Evolutionary conservation across 495 filamentous ascomycete species (phyloP).

Genomic region (Daldinia caldariorum): DNA sequence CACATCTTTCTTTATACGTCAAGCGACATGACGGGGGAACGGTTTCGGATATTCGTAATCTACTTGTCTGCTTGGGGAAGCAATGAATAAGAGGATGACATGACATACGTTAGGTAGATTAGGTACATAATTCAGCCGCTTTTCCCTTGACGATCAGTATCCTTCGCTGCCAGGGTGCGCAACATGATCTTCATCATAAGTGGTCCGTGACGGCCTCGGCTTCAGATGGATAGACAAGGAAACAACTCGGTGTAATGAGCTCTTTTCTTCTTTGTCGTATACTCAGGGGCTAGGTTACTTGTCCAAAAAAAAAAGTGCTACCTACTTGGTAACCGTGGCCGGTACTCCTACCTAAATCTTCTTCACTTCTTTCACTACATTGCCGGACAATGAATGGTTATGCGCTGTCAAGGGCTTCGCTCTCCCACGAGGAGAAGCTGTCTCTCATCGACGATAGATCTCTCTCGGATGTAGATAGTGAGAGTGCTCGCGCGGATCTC

Average conservation of each 20-base stretch:
- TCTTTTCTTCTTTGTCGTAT: slow-evolving; percentile 18
- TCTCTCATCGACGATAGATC: slow-evolving; percentile 47
- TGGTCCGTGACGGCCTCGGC: slow-evolving; percentile 34
- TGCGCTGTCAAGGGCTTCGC: slow-evolving; percentile 38
- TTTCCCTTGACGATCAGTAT: slow-evolving; percentile 41
- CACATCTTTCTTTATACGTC: slow-evolving; percentile 18
- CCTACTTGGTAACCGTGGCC: slow-evolving; percentile 25
- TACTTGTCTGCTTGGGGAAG: slow-evolving; percentile 11
- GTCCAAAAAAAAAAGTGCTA: slow-evolving; percentile 24
- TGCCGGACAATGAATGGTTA: slow-evolving; percentile 49
- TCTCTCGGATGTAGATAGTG: slow-evolving; percentile 47
- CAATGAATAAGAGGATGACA: slow-evolving; percentile 7
- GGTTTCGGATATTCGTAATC: slow-evolving; percentile 36
- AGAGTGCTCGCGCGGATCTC: slow-evolving; percentile 43
- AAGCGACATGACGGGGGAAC: slow-evolving; percentile 31
- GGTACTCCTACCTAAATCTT: slow-evolving; percentile 20
- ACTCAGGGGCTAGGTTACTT: slow-evolving; percentile 22
- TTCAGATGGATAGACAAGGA: slow-evolving; percentile 29
- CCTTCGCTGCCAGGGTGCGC: slow-evolving; percentile 32
- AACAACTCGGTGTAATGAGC: slow-evolving; percentile 22
- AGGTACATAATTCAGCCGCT: slow-evolving; percentile 29
- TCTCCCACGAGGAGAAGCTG: slow-evolving; percentile 48
- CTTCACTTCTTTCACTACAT: slow-evolving; percentile 36
- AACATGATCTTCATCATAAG: slow-evolving; percentile 37
- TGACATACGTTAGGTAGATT: slow-evolving; percentile 20